These are phyloP conservation scores for Hypoxylon sp. DNA, from an alignment of 2,329 filamentous ascomycete genomes.

Conservation along the genomic window DNA sequence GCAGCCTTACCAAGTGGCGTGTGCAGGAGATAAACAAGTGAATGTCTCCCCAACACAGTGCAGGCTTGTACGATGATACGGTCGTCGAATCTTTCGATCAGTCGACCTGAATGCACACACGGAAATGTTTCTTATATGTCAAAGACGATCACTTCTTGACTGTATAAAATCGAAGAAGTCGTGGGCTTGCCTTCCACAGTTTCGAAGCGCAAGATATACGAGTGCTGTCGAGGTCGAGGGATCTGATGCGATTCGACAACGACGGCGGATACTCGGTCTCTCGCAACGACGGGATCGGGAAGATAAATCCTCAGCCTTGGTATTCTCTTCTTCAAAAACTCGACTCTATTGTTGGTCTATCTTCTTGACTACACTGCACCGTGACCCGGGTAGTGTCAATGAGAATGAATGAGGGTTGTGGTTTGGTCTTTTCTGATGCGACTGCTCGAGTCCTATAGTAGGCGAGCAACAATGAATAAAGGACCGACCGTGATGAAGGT, in stretches of 20 bases:
- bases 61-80: constrained; percentile 45
- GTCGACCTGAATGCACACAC: constrained; percentile 47
- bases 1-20: constrained; percentile 73
- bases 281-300: constrained; percentile 47
- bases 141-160: constrained; percentile 44
- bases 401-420: constrained; percentile 41
- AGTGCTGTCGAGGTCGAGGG: constrained; percentile 50
- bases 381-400: constrained; percentile 51
- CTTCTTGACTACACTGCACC: constrained; percentile 53
- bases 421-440: constrained; percentile 37
- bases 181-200: constrained; percentile 41
- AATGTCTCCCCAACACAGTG: constrained; percentile 88
- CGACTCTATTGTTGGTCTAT: constrained; percentile 50
- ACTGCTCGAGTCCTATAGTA: constrained; percentile 46
- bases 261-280: constrained; percentile 49
- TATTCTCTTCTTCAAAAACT: constrained; percentile 45
- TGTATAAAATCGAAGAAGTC: constrained; percentile 41
- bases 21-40: constrained; percentile 95
- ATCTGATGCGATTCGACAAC: constrained; percentile 51
- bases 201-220: constrained; percentile 50
- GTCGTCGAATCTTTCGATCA: constrained; percentile 53
- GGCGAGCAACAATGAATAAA: constrained; percentile 46
- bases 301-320: constrained; percentile 42
- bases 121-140: constrained; percentile 43
- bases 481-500: constrained; percentile 32